phyloP scores from a whole-genome alignment of 176 grass and related monocot species.

The Saccharum officinarum region DNA sequence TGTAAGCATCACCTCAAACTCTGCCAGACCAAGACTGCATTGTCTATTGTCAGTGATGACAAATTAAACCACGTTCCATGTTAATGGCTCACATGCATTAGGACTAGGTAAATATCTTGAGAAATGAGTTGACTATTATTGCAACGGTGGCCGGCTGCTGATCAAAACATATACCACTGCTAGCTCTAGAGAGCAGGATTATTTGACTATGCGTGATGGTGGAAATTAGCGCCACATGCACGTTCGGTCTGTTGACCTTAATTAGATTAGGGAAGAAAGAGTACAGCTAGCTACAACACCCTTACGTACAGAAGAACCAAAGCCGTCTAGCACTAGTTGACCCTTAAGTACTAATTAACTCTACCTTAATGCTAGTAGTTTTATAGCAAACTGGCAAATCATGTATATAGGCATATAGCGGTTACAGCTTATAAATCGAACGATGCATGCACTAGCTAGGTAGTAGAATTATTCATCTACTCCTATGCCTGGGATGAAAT shows the following conservation, averaged over 20 bases:
- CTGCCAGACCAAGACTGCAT: background rate
- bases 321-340: background rate
- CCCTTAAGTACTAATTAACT: background rate
- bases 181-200: background rate
- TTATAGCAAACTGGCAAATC: background rate
- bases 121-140: background rate
- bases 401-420: too few species aligned
- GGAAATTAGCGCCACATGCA: background rate
- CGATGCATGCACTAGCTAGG: too few species aligned
- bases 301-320: background rate
- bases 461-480: background rate
- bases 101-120: background rate
- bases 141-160: background rate
- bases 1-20: background rate
- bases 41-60: background rate
- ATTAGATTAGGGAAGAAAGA: background rate
- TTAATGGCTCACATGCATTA: background rate
- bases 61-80: background rate
- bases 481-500: background rate
- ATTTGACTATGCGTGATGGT: background rate
- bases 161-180: background rate
- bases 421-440: too few species aligned
- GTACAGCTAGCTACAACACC: background rate
- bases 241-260: conserved; percentile 25
- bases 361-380: background rate